Evolutionary conservation across 2,329 filamentous ascomycete genomes (phyloP).

Genomic region (Helminthosporium solani): DNA sequence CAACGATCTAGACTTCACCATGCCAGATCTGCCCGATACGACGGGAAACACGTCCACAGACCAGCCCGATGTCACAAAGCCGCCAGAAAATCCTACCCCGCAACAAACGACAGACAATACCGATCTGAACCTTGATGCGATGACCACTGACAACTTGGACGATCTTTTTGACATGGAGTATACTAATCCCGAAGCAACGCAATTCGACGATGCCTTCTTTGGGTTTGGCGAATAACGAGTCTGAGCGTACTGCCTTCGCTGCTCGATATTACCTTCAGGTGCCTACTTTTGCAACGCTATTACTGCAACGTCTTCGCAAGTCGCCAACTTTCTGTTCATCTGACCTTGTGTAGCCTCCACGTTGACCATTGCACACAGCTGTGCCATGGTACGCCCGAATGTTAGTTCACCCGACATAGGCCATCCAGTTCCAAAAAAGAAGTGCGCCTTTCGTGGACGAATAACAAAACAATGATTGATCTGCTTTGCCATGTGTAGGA

Average conservation of each 20-base stretch:
- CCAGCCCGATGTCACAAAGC: constrained; percentile 9
- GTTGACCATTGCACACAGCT: no score
- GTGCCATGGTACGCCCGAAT: no score
- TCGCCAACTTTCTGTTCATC: no score
- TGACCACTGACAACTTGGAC: constrained; percentile 35
- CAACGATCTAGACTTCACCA: constrained; percentile 34
- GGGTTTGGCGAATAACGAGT: constrained; percentile 22
- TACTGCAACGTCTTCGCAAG: no score
- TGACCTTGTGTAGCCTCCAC: no score
- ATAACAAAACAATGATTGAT: no score
- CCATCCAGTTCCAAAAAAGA: no score
- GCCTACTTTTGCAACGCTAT: no score
- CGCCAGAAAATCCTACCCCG: constrained; percentile 7
- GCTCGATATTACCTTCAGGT: no score
- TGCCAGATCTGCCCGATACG: constrained; percentile 33
- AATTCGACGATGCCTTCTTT: constrained; percentile 45
- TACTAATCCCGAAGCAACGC: constrained; percentile 33
- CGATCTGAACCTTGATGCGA: constrained; percentile 29
- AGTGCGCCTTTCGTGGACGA: no score
- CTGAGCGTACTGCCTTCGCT: neutral
- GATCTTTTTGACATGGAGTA: constrained; percentile 41
- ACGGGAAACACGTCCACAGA: constrained; percentile 11
- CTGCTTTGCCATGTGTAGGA: no score
- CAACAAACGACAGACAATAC: constrained; percentile 11
- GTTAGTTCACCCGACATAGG: no score